phyloP scores from a whole-genome alignment of 1,284 basidiomycete genomes.

The Pisolithus thermaeus region DNA sequence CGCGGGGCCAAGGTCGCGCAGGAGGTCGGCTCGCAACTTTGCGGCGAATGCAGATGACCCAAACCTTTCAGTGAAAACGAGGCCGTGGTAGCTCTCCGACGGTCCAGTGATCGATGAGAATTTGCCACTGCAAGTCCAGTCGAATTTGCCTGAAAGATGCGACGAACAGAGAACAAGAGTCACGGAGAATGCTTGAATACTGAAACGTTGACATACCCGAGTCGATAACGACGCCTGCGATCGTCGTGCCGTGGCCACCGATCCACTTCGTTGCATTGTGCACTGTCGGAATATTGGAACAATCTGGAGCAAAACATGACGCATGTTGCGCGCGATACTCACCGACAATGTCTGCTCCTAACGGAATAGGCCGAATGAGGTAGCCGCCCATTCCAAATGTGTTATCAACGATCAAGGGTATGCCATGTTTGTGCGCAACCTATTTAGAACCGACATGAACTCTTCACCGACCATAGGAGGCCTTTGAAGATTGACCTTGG shows the following conservation, averaged over 20 bases:
- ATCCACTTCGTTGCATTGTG: constrained; percentile 93
- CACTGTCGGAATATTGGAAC: constrained; percentile 34
- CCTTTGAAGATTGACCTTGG: constrained; percentile 44
- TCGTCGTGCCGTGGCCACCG: constrained; percentile 85
- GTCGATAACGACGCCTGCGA: constrained; percentile 80
- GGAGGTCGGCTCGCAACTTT: constrained; percentile 68
- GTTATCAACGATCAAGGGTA: constrained; percentile 86
- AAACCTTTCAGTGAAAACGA: constrained; percentile 71
- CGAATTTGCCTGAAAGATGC: constrained; percentile 62
- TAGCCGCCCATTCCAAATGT: constrained; percentile 80
- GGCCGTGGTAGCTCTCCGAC: constrained; percentile 80
- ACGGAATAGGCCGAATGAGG: constrained; percentile 60
- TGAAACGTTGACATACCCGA: constrained; percentile 38
- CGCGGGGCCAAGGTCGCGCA: constrained; percentile 74
- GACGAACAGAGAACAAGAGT: not conserved
- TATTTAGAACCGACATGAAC: constrained; percentile 11
- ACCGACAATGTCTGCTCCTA: constrained; percentile 80
- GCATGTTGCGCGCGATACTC: constrained; percentile 12
- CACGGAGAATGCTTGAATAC: not conserved
- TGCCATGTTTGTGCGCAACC: constrained; percentile 67
- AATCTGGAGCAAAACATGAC: not conserved
- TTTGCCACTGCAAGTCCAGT: constrained; percentile 74
- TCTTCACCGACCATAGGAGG: not conserved
- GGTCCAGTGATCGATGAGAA: constrained; percentile 84
- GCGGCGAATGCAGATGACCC: constrained; percentile 68